Percentiles rank a stretch among this genome's conserved stretches.
phyloP scores from a whole-genome alignment of 805 yeast species.

The Wickerhamiella bombiphila region DNA sequence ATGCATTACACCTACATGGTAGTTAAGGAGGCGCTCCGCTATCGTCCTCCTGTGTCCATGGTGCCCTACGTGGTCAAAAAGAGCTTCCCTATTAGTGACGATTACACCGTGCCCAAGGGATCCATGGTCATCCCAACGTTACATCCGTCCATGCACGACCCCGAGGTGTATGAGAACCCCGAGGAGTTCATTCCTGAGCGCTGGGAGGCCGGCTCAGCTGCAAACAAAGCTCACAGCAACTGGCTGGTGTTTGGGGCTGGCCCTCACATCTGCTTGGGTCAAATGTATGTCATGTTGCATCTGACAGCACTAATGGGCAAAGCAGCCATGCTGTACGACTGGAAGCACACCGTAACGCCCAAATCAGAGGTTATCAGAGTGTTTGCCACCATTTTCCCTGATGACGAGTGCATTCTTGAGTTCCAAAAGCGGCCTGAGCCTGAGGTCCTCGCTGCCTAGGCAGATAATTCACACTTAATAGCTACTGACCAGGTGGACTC shows the following conservation, averaged over 20 bases:
- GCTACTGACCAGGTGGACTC: too few species aligned
- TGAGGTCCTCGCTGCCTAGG: slow-evolving; percentile 7
- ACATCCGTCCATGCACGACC: slow-evolving; percentile 94
- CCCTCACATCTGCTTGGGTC: slow-evolving; percentile 92
- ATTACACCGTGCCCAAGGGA: slow-evolving; percentile 90
- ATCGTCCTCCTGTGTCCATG: slow-evolving; percentile 96
- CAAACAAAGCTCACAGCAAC: slow-evolving; percentile 64
- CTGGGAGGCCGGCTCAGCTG: slow-evolving; percentile 66
- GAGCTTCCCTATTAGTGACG: slow-evolving; percentile 65
- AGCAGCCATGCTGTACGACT: slow-evolving; percentile 65
- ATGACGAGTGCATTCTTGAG: slow-evolving; percentile 76
- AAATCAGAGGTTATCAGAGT: slow-evolving; percentile 85
- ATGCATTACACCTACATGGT: slow-evolving; percentile 86
- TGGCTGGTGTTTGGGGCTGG: slow-evolving; percentile 98
- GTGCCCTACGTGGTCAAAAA: slow-evolving; percentile 92
- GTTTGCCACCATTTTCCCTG: slow-evolving; percentile 95
- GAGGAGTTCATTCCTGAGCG: slow-evolving; percentile 92
- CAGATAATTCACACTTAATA: too few species aligned
- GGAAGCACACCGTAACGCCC: slow-evolving; percentile 70
- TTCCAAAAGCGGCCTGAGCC: slow-evolving; percentile 29
- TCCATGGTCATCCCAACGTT: slow-evolving; percentile 92
- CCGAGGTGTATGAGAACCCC: slow-evolving; percentile 89
- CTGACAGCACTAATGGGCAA: slow-evolving; percentile 87
- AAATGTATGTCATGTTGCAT: slow-evolving; percentile 80
- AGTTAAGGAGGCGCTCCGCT: slow-evolving; percentile 82